Evolutionary conservation across 768 basidiomycete genomes (phyloP), one percentile per base, ranked within the genome.

Genomic region (Lactarius trivialis): DNA sequence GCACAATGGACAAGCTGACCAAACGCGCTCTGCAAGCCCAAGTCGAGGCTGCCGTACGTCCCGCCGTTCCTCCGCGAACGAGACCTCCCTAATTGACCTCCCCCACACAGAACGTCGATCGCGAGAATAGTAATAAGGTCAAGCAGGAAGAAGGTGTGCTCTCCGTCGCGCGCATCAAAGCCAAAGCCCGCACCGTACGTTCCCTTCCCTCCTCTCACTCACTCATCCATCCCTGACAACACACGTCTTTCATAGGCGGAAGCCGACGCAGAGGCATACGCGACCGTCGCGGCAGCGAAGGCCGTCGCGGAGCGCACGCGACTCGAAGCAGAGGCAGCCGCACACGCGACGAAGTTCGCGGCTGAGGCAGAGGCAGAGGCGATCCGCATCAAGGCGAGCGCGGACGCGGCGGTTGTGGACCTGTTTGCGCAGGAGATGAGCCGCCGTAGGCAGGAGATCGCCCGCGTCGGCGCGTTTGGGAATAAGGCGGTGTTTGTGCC

Each of bases 71-170:
- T 60, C 48, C 9, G n/a, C 30, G 21, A 32, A 37, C 8, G 37
- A 36, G 60, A 28, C 41, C 3, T 3, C n/a, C 51, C 30, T 37
- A n/a, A 8, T 55, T 55, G 17, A 28, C 60, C 7, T 24, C n/a
- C 36, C 1, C 57, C 11, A 58, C 14, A 37, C 66, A 88, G 86
- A 91, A 92, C 64, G 89, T 91, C 56, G 89, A 91, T 73, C 76
- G 90, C 59, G 91, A 92, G 73, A 93, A 93, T 70, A 87, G 85
- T 74, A 93, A 92, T 75, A 86, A 87, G 71, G 85, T 91, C 69
- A 92, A 91, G 74, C 86, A 89, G 68, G 88, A 92, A 71, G 84
- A 93, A 73, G 91, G 90, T 67, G 79, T 85, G 17, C 79, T 92
- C 54, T 76, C 85, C 11, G 91, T 92, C 12, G 85, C 89, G 19